Conservation (phyloP, 2,329 filamentous ascomycete genomes). For the Cladosporium halotolerans region DNA sequence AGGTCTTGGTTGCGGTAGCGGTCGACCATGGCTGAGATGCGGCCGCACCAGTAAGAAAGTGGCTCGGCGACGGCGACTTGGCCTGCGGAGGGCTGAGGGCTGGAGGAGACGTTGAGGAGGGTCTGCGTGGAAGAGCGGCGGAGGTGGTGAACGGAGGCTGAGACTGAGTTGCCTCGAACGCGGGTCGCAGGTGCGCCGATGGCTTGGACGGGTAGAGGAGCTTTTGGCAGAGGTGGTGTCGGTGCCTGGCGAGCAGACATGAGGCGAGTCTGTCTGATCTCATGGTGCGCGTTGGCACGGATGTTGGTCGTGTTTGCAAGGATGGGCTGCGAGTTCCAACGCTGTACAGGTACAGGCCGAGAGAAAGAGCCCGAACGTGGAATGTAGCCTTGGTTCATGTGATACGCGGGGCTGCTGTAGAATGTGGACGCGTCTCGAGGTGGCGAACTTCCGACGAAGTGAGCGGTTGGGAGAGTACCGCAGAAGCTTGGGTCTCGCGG, state of each 20-base stretch:
- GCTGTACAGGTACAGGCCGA: conserved; percentile 18
- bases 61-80: conserved; percentile 27
- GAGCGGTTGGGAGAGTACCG: background rate
- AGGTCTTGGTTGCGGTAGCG: conserved; percentile 44
- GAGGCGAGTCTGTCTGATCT: conserved; percentile 28
- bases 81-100: background rate
- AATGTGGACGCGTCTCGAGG: conserved; percentile 3
- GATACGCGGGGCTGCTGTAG: conserved; percentile 24
- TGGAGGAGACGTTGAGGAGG: background rate
- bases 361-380: conserved; percentile 4
- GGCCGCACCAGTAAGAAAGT: conserved; percentile 56
- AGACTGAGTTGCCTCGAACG: conserved; percentile 2
- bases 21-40: conserved; percentile 54
- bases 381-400: conserved; percentile 8
- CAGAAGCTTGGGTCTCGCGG: conserved; percentile 5
- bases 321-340: conserved; percentile 29
- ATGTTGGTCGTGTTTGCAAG: conserved; percentile 20
- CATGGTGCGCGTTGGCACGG: conserved; percentile 18
- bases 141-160: conserved; percentile 7
- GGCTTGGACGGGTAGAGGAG: background rate
- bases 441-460: background rate
- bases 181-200: conserved; percentile 4
- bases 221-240: conserved; percentile 19
- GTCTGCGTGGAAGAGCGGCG: conserved; percentile 8
- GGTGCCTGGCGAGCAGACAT: conserved; percentile 26